Evolutionary conservation across 495 filamentous ascomycete species (phyloP).

Genomic region (Massariosphaeria phaeospora): DNA sequence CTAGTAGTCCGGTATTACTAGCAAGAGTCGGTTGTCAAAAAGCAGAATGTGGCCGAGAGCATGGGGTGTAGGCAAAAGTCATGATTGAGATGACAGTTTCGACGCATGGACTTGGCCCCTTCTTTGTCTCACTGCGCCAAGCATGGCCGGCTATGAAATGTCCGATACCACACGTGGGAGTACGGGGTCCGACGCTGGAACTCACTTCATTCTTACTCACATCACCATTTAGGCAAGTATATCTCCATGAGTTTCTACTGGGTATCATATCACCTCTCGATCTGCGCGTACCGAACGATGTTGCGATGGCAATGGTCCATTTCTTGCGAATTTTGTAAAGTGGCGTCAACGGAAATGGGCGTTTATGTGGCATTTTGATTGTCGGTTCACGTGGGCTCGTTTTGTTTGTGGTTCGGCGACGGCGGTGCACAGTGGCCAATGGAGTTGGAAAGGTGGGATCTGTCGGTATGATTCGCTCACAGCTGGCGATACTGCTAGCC

Average conservation of each 20-base stretch:
- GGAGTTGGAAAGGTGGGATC: not conserved
- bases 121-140: slow-evolving; percentile 17
- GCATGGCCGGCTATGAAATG: slow-evolving; percentile 5
- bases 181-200: slow-evolving; percentile 5
- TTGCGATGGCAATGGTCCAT: too few species aligned
- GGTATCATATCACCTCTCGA: slow-evolving; percentile 1
- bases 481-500: not conserved
- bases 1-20: too few species aligned
- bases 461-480: slow-evolving; percentile 10
- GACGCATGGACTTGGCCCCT: slow-evolving; percentile 7
- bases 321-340: too few species aligned
- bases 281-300: slow-evolving; percentile 3
- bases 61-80: not conserved
- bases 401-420: slow-evolving; percentile 15
- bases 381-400: slow-evolving; percentile 2
- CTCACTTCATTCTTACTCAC: too few species aligned
- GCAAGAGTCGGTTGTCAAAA: slow-evolving; percentile 13
- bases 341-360: slow-evolving; percentile 15
- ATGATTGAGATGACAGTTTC: slow-evolving; percentile 18
- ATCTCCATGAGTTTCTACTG: slow-evolving; percentile 3
- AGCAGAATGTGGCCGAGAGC: too few species aligned
- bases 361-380: slow-evolving; percentile 10
- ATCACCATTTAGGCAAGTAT: slow-evolving; percentile 18
- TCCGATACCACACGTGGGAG: slow-evolving; percentile 22
- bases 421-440: slow-evolving; percentile 25